Evolutionary conservation across 140 eudicot genomes (phyloP).

Genomic region (Cichorium intybus): DNA sequence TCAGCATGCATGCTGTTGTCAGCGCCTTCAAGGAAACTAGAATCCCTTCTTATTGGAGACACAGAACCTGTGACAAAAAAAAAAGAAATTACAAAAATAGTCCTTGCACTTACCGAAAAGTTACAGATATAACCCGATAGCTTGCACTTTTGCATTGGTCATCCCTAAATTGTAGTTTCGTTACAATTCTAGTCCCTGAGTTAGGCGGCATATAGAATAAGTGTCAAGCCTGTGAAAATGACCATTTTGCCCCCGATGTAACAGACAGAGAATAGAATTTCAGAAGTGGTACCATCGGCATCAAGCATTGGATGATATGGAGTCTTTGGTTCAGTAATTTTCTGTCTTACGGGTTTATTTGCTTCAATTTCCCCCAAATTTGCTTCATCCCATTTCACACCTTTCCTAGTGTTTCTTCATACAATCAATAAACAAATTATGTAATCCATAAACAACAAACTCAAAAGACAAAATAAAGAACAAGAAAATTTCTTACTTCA

Average conservation of each 20-base stretch:
- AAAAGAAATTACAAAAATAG: not conserved
- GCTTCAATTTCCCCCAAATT: conserved; percentile 90
- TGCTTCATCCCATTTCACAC: conserved; percentile 89
- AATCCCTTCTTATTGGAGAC: conserved; percentile 44
- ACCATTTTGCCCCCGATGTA: too few relatives aligned
- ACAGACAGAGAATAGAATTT: not conserved
- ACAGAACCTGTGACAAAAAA: conserved; percentile 49
- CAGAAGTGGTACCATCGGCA: conserved; percentile 53
- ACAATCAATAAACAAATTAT: not conserved
- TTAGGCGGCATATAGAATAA: too few relatives aligned
- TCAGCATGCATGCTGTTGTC: conserved; percentile 47
- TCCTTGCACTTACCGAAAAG: not conserved
- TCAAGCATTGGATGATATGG: conserved; percentile 95
- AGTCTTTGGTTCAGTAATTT: conserved; percentile 98
- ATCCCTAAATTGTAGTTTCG: too few relatives aligned
- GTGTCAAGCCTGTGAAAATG: too few relatives aligned
- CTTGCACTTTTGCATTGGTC: too few relatives aligned
- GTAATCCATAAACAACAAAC: not conserved
- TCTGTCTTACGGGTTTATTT: conserved; percentile 94
- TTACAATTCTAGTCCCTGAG: too few relatives aligned
- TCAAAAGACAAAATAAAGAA: not conserved
- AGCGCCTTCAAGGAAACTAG: conserved; percentile 41
- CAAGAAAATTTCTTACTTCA: conserved; percentile 24
- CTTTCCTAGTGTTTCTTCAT: conserved; percentile 46
- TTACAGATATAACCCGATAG: not conserved